Conservation (phyloP, 202 grass and related monocot genomes). For the Saccharum hybrid region DNA sequence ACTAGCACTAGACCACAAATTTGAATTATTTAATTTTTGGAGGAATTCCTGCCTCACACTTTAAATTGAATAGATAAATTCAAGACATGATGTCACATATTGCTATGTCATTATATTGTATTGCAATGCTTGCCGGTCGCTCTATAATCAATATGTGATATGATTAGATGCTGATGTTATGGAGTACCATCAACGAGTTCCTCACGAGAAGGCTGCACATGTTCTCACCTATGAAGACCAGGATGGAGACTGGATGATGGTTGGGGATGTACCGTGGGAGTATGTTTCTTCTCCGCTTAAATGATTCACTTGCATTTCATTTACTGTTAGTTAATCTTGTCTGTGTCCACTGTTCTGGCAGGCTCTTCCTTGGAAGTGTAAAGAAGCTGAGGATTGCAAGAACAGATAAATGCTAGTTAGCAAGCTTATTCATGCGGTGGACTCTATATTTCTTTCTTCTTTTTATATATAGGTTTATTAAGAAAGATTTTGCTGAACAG, state of each 20-base stretch:
- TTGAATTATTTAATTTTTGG: slow-evolving; percentile 15
- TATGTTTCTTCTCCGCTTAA: slow-evolving; percentile 40
- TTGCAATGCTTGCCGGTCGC: not conserved
- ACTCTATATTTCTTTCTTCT: slow-evolving; percentile 11
- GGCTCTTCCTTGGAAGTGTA: slow-evolving; percentile 65
- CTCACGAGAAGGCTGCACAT: slow-evolving; percentile 51
- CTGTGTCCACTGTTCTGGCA: slow-evolving; percentile 31
- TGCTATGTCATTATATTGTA: slow-evolving; percentile 30
- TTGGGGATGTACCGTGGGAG: slow-evolving; percentile 80
- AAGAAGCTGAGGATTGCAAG: slow-evolving; percentile 70
- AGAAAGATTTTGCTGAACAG: slow-evolving; percentile 41
- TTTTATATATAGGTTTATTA: slow-evolving; percentile 35
- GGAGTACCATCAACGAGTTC: slow-evolving; percentile 39
- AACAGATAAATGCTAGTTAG: slow-evolving; percentile 49
- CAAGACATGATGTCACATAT: slow-evolving; percentile 27
- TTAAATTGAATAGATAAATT: slow-evolving; percentile 39
- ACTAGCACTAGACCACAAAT: not conserved
- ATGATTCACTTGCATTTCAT: not conserved
- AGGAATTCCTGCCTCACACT: slow-evolving; percentile 26
- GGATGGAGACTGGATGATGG: slow-evolving; percentile 91
- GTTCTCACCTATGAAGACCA: slow-evolving; percentile 74
- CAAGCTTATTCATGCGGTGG: not conserved
- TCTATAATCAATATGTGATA: slow-evolving; percentile 36
- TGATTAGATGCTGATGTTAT: slow-evolving; percentile 51
- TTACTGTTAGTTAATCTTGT: not conserved